These are phyloP conservation scores for Diaporthe nobilis DNA, from an alignment of 2,329 filamentous ascomycete species.

Conservation along the genomic window DNA sequence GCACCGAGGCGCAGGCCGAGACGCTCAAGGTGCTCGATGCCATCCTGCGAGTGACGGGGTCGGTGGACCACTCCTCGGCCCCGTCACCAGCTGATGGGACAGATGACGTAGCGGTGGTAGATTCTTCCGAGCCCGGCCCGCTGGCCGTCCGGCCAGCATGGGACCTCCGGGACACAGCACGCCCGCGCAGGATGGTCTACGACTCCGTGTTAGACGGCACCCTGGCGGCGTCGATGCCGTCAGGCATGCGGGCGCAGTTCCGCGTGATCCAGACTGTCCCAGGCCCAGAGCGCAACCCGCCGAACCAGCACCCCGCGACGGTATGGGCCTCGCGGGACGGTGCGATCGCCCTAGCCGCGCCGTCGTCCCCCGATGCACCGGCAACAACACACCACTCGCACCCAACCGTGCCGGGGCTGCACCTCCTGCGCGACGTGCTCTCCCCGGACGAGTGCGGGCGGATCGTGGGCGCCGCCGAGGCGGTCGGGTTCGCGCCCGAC, in stretches of 20 bases:
- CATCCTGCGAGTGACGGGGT: slow-evolving; percentile 74
- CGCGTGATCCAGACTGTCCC: slow-evolving; percentile 73
- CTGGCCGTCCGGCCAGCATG: slow-evolving; percentile 73
- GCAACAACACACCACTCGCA: slow-evolving; percentile 70
- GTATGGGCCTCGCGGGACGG: slow-evolving; percentile 73
- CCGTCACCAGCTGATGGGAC: too few species aligned
- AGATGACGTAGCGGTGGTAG: too few species aligned
- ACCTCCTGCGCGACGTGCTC: slow-evolving; percentile 72
- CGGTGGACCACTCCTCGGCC: slow-evolving; percentile 65
- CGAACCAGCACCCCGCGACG: slow-evolving; percentile 77
- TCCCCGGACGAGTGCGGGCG: slow-evolving; percentile 73
- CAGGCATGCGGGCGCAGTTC: slow-evolving; percentile 51
- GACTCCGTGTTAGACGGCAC: slow-evolving; percentile 71
- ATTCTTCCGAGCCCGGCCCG: slow-evolving; percentile 51
- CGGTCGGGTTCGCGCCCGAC: slow-evolving; percentile 76
- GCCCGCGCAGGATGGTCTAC: slow-evolving; percentile 62
- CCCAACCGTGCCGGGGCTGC: slow-evolving; percentile 73
- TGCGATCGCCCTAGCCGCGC: slow-evolving; percentile 64
- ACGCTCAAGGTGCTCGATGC: slow-evolving; percentile 74
- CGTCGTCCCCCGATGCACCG: slow-evolving; percentile 51
- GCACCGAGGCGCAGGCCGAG: slow-evolving; percentile 65
- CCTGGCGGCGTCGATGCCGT: slow-evolving; percentile 60
- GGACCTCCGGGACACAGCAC: slow-evolving; percentile 65
- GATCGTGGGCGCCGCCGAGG: slow-evolving; percentile 77
- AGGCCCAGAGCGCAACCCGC: slow-evolving; percentile 73